Evolutionary conservation across 306 rosid species (phyloP), one percentile per base, ranked within the genome.

Genomic region (Trichosanthes truncata): DNA sequence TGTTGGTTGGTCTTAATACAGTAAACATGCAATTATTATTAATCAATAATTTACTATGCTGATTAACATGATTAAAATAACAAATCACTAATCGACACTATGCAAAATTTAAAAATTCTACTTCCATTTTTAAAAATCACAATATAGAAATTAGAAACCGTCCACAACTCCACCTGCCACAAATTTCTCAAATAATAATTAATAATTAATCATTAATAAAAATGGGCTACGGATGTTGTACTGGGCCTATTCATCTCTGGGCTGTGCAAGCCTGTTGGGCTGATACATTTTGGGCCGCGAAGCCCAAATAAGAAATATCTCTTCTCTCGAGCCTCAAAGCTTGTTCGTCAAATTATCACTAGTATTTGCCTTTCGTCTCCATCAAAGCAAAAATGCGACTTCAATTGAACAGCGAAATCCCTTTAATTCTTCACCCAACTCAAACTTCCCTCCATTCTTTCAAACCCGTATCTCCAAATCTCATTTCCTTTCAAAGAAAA

Each of bases 361-460:
- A 15, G 66, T n/a, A 41, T 60, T 68, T 80, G 79, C 6, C 76
- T 82, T 68, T 78, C 49, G n/a, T 14, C 43, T 25, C 7, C 6
- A 3, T 46, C 21, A 66, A 51, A 49, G 75, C 66, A 6, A 85
- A 12, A 46, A 46, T 89, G 89, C 80, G 84, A 40, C 29, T 38
- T 35, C 63, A 80, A 46, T 60, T 81, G n/a, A 78, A 75, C 49
- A 59, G 67, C 79, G 86, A 84, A 81, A 69, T 59, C 18, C n/a
- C 87, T 43, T 82, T 82, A 35, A 7, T 83, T 40, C 81, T 7
- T 57, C 73, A 56, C 77, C 83, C 90, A 48, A 8, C 71, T 43
- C 73, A 35, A 79, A 43, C 40, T 36, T 38, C 60, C 55, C 3
- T 36, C 5, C 35, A 3, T 72, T 57, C 49, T 35, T 61, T 43